Conservation (phyloP, 2,329 filamentous ascomycete species). For the Fusarium sp. region DNA sequence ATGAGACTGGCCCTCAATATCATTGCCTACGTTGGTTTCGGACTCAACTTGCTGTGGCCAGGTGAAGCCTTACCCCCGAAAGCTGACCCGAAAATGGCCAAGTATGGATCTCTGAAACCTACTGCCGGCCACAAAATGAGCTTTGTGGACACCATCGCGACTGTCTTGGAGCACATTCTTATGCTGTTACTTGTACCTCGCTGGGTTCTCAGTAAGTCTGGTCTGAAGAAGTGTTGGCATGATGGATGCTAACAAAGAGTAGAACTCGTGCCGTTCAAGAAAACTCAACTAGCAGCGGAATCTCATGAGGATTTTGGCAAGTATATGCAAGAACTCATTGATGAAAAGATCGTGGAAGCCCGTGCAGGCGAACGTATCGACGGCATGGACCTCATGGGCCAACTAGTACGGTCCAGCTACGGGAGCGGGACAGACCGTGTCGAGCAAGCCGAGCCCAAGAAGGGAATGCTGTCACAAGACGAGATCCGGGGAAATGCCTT, state of each 20-base stretch:
- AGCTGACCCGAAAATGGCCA: conserved; percentile 60
- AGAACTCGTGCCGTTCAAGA: conserved; percentile 64
- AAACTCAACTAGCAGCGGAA: conserved; percentile 64
- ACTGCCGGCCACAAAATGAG: conserved; percentile 71
- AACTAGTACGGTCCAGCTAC: conserved; percentile 61
- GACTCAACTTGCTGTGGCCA: conserved; percentile 71
- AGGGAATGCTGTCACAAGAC: conserved; percentile 64
- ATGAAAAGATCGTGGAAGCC: conserved; percentile 67
- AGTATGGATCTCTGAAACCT: conserved; percentile 62
- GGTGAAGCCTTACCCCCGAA: conserved; percentile 66
- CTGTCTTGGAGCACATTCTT: conserved; percentile 73
- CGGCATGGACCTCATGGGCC: conserved; percentile 67
- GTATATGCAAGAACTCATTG: conserved; percentile 78
- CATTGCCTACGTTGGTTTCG: conserved; percentile 78
- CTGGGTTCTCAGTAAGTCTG: conserved; percentile 66
- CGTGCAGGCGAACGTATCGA: conserved; percentile 54
- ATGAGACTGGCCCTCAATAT: conserved; percentile 72
- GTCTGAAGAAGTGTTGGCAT: not conserved
- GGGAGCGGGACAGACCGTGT: conserved; percentile 24
- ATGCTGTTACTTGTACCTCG: conserved; percentile 70
- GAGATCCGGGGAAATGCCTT: conserved; percentile 82
- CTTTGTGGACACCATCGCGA: conserved; percentile 73
- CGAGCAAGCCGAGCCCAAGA: conserved; percentile 35
- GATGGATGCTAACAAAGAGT: conserved; percentile 18
- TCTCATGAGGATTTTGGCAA: conserved; percentile 73